These are phyloP conservation scores for Didymella exigua DNA, from an alignment of 2,329 filamentous ascomycete genomes.

Conservation along the genomic window DNA sequence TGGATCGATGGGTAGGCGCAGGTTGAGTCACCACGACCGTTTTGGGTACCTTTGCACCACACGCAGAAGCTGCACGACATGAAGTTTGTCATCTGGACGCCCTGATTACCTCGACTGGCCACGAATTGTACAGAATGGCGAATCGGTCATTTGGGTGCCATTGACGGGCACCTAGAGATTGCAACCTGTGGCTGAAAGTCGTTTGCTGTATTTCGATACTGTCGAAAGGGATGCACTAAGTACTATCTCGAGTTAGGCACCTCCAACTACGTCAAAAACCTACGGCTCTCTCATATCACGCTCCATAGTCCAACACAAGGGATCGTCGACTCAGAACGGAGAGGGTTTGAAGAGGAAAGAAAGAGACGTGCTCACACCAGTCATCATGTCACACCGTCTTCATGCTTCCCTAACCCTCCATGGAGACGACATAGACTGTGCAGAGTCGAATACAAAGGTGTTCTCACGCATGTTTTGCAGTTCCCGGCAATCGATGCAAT, in stretches of 20 bases:
- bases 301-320: too few species aligned
- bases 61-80: neutral
- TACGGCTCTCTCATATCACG: too few species aligned
- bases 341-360: neutral
- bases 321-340: too few species aligned
- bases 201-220: neutral
- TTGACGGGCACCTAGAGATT: neutral
- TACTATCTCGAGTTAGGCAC: too few species aligned
- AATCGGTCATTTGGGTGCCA: neutral
- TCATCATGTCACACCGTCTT: too few species aligned
- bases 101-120: neutral
- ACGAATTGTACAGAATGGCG: neutral
- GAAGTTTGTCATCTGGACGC: neutral
- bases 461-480: too few species aligned
- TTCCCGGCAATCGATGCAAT: neutral
- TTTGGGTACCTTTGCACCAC: neutral
- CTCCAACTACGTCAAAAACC: too few species aligned
- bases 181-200: neutral
- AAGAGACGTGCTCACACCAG: neutral
- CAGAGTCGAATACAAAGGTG: neutral
- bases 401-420: neutral
- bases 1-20: neutral
- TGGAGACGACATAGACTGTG: too few species aligned
- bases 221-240: too few species aligned
- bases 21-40: neutral